Percentiles rank a stretch among this genome's conserved stretches.
Conservation (phyloP, 768 basidiomycete species). For the Gloeophyllum trabeum region DNA sequence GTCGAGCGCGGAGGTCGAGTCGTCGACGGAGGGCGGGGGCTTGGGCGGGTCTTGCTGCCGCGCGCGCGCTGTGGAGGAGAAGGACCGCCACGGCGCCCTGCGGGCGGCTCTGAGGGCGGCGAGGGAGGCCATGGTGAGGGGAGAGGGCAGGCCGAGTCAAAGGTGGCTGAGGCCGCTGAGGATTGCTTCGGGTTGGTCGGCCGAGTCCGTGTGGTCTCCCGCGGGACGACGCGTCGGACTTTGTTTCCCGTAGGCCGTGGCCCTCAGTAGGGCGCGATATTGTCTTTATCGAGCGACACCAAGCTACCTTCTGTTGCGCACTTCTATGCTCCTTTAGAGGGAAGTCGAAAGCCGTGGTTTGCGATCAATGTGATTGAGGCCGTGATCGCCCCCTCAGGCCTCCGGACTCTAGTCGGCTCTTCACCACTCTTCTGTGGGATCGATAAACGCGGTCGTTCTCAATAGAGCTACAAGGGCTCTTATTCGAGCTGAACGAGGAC, state of each 20-base stretch:
- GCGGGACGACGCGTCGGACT: background rate
- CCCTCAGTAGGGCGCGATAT: background rate
- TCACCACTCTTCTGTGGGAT: no score
- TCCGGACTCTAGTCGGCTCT: no score
- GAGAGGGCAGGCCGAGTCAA: background rate
- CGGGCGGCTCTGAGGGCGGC: background rate
- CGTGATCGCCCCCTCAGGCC: no score
- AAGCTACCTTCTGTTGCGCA: background rate
- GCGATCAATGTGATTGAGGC: no score
- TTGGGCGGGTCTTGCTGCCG: slow-evolving; percentile 34
- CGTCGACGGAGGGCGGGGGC: slow-evolving; percentile 74
- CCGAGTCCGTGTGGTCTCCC: background rate
- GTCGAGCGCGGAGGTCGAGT: slow-evolving; percentile 91
- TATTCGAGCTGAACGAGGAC: no score
- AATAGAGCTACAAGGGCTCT: no score
- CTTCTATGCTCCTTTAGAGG: no score
- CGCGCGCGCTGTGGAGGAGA: slow-evolving; percentile 11
- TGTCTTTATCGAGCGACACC: background rate
- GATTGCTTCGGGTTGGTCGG: background rate
- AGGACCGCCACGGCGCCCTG: slow-evolving; percentile 11
- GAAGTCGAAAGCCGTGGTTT: no score
- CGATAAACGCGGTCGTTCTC: no score
- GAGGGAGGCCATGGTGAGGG: background rate
- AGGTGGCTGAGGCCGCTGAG: background rate
- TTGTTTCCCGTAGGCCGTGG: background rate